Evolutionary conservation across 805 yeast genomes (phyloP).

Genomic region (Komagataella phaffii): DNA sequence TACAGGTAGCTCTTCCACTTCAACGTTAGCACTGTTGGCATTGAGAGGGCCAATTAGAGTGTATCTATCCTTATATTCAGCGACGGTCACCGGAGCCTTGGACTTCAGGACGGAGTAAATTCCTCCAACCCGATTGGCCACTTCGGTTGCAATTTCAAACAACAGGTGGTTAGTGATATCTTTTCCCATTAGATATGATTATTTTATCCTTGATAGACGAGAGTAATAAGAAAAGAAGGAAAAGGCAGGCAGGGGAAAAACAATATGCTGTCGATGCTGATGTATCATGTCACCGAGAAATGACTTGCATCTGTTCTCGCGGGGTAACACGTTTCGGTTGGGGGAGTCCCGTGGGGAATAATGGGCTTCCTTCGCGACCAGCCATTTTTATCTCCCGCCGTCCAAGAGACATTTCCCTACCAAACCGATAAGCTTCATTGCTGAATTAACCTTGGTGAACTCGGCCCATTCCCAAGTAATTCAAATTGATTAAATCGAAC

Average conservation of each 20-base stretch:
- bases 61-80: slow-evolving; percentile 82
- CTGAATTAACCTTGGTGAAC: background rate
- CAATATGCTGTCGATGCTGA: background rate
- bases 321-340: slow-evolving; percentile 75
- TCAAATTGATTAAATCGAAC: background rate
- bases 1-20: slow-evolving; percentile 60
- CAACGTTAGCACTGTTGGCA: slow-evolving; percentile 58
- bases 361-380: background rate
- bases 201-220: background rate
- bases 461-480: background rate
- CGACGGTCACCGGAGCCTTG: slow-evolving; percentile 92
- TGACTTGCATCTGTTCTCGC: slow-evolving; percentile 39
- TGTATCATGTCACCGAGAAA: background rate
- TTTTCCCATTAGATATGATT: slow-evolving; percentile 21
- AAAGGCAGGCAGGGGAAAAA: background rate
- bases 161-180: slow-evolving; percentile 79
- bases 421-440: background rate
- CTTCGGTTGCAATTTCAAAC: slow-evolving; percentile 94
- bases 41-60: slow-evolving; percentile 80
- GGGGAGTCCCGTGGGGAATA: slow-evolving; percentile 69
- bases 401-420: background rate
- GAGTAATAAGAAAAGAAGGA: background rate
- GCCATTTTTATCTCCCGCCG: background rate
- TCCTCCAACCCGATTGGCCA: slow-evolving; percentile 96
- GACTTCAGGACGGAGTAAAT: slow-evolving; percentile 93